These are phyloP conservation scores for Pleurotus cornucopiae DNA, from an alignment of 768 basidiomycete species.

Conservation along the genomic window DNA sequence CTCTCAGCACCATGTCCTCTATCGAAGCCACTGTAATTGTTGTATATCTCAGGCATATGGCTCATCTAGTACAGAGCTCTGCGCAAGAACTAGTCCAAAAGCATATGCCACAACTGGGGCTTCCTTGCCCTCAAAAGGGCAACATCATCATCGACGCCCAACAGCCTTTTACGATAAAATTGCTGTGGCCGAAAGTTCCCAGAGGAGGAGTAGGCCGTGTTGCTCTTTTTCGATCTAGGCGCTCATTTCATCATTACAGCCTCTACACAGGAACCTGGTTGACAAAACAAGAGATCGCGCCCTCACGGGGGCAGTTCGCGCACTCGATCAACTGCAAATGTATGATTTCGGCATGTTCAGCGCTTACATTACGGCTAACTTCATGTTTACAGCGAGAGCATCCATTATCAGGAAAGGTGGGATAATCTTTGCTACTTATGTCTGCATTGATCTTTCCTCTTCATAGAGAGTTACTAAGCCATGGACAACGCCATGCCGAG, in stretches of 20 bases:
- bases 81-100: constrained; percentile 7
- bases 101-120: constrained; percentile 31
- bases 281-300: not conserved
- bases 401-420: not conserved
- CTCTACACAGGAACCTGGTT: not conserved
- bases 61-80: too few relatives aligned
- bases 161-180: not conserved
- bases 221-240: not conserved
- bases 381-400: not conserved
- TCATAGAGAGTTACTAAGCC: not conserved
- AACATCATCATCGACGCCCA: constrained; percentile 17
- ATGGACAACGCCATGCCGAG: too few relatives aligned
- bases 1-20: too few relatives aligned
- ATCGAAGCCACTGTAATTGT: too few relatives aligned
- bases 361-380: too few relatives aligned
- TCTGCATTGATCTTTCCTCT: not conserved
- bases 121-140: constrained; percentile 33
- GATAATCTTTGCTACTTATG: not conserved
- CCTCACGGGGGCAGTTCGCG: not conserved
- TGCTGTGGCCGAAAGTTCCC: not conserved
- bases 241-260: not conserved
- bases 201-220: not conserved
- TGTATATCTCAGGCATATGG: too few relatives aligned
- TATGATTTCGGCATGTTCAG: not conserved
- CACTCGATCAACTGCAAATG: not conserved